Base-by-base conservation (phyloP, 1,284 basidiomycete genomes). In the Phaffia rhodozyma region DNA sequence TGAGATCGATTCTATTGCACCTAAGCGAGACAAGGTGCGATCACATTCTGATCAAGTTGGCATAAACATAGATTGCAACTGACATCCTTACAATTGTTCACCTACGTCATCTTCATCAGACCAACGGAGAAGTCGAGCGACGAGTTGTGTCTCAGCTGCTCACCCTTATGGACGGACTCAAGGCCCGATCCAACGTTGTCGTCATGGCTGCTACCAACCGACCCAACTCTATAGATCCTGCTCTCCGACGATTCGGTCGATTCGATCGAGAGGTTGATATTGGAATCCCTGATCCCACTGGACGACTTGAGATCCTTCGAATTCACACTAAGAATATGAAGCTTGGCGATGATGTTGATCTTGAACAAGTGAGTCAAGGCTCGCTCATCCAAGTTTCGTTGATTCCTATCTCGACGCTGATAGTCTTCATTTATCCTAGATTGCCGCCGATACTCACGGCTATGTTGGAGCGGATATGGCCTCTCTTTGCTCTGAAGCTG, bases 321-420 rank as follows among this genome's bases (percentile, higher is more conserved):
- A 98, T 98, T 69, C 94, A 97, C 81, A 98, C 96, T 66, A 98
- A 97, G 86, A 98, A 98, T 81, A 98, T 98, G 94, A 98, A 97
- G 79, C 82, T 98, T 54, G 84, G 78, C n/a, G 93, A 97, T 65
- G 96, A 98, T 71, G 94, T 98, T 57, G 96, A 98, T 72, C 83
- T 98, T 63, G 94, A 98, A 76, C 91, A 94, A 80, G 86, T 85
- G 67, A 60, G 77, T 63, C 25, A 23, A n/a, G 52, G 58, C 32
- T 47, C 18, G 47, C 43, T 58, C 1, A 6, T 32, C 27, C 20
- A 62, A 53, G 32, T 52, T 63, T 27, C 25, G 20, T 63, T 61
- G 1, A 7, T 59, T 68, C 27, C 23, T 25, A 13, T 23, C 32
- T 57, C 21, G 27, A 32, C 23, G 3, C 11, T 47, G 53, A 38